Evolutionary conservation across 2,329 filamentous ascomycete species (phyloP), one percentile per base, ranked within the genome.

Genomic region (Hymenotorrendiella dingleyae): DNA sequence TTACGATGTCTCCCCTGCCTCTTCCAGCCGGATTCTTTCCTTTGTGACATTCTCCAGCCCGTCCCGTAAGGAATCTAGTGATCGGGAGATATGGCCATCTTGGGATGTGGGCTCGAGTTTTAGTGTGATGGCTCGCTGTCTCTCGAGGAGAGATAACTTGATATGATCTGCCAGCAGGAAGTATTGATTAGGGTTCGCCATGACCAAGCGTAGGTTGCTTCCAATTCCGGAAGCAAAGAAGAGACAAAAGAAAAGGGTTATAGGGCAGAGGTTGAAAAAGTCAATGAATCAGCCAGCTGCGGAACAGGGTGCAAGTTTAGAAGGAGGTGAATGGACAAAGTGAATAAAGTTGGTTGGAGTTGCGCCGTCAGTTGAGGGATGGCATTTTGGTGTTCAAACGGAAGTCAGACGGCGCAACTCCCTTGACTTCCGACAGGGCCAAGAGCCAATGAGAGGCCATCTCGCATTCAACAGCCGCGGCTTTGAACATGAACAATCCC

Each of bases 101-200:
- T 95, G 87, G 16, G 82, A 80, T 12, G 56, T 62, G 28, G 59
- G 79, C 46, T 88, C 79, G 43, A 95, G 76, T 54, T 88, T 82
- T 33, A 95, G 75, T 11, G 81, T 85, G 57, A 87, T 80, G 36
- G 90, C 88, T 45, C 91, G 82, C 67, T 94, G 84, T 45, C 91
- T 82, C 70, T 97, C 93, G 20, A 97, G 80, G 12, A 98, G 76
- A 11, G 90, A 95, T 48, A 97, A 79, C 68, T 97, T 96, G 73
- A 97, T 86, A 67, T 97, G 91, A 68, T 98, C 93, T 59, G 90
- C 88, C 45, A 97, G 80, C 41, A 97, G 83, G 63, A 90, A 88
- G 54, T 97, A 82, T 65, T 96, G 90, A 59, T 80, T 81, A 28
- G 76, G 67, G 54, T 74, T 81, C 49, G 73, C 68, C 74, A 77